A percentile compares a stretch with the other conserved stretches of the same genome.
Evolutionary conservation across 495 filamentous ascomycete genomes (phyloP).

Genomic region (Aspergillus conjunctus): DNA sequence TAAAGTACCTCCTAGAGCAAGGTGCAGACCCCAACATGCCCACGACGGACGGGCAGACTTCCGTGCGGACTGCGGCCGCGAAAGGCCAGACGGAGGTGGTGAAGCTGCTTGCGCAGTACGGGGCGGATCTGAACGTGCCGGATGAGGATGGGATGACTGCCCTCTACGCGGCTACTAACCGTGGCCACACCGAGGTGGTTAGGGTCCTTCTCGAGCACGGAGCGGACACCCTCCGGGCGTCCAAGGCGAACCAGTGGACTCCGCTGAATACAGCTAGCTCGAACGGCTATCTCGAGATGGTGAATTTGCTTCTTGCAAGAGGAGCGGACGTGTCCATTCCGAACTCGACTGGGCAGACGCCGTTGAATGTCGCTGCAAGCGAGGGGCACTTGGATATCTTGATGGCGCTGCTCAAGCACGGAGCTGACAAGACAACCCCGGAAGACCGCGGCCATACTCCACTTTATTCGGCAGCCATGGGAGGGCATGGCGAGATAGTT

Average conservation of each 20-base stretch:
- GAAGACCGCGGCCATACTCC: constrained; percentile 12
- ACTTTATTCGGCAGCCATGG: constrained; percentile 17
- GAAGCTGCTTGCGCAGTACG: too few species aligned
- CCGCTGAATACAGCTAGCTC: neutral
- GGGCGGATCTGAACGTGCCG: too few species aligned
- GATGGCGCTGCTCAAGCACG: constrained; percentile 11
- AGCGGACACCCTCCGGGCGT: too few species aligned
- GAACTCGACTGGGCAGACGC: constrained; percentile 14
- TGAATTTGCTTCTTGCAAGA: constrained; percentile 11
- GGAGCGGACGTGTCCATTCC: constrained; percentile 18
- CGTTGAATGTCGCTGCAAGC: constrained; percentile 17
- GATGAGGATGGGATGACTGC: too few species aligned
- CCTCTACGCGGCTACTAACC: too few species aligned
- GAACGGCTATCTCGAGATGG: constrained; percentile 6
- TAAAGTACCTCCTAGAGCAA: constrained; percentile 5
- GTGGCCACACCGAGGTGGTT: too few species aligned
- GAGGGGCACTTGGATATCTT: constrained; percentile 5
- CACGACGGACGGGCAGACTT: neutral
- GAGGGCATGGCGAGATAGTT: constrained; percentile 21
- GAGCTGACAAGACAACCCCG: constrained; percentile 4
- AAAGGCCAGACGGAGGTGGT: too few species aligned
- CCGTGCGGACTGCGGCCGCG: too few species aligned
- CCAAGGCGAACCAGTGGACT: too few species aligned
- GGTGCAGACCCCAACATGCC: neutral
- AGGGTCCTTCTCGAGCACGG: too few species aligned